A percentile compares a stretch with the other conserved stretches of the same genome.
phyloP scores from a whole-genome alignment of 1,284 basidiomycete genomes.

The Rhodotorula sp. region DNA sequence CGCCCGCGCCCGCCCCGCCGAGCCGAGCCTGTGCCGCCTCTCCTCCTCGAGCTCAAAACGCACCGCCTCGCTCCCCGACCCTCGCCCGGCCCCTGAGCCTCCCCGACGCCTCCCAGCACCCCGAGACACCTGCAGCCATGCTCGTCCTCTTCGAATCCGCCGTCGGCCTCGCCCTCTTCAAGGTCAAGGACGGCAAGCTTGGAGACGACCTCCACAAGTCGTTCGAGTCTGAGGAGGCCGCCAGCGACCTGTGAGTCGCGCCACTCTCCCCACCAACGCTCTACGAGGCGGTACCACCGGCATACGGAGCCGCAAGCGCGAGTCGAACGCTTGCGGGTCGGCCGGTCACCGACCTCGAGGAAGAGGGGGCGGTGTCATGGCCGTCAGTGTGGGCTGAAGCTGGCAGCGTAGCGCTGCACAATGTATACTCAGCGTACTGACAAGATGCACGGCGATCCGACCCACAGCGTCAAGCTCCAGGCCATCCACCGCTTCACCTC shows the following conservation, averaged over 20 bases:
- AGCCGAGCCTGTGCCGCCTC: too few species aligned
- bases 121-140: conserved; percentile 45
- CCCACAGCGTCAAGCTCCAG: conserved; percentile 79
- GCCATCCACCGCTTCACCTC: conserved; percentile 95
- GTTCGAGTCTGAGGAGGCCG: conserved; percentile 86
- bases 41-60: too few species aligned
- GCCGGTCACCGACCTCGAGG: too few species aligned
- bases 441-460: background rate
- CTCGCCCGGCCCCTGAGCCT: background rate
- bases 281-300: background rate
- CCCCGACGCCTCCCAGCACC: background rate
- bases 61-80: background rate
- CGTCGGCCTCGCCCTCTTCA: conserved; percentile 96
- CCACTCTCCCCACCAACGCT: background rate
- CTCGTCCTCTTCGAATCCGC: conserved; percentile 61
- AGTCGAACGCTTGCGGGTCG: background rate
- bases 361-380: too few species aligned
- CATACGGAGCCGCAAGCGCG: too few species aligned
- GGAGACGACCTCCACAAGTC: conserved; percentile 85
- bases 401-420: background rate
- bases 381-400: background rate
- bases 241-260: conserved; percentile 70
- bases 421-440: background rate
- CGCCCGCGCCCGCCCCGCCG: too few species aligned
- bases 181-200: conserved; percentile 86